Evolutionary conservation across 257 asterid genomes (phyloP).

Genomic region (Fraxinus anomala): DNA sequence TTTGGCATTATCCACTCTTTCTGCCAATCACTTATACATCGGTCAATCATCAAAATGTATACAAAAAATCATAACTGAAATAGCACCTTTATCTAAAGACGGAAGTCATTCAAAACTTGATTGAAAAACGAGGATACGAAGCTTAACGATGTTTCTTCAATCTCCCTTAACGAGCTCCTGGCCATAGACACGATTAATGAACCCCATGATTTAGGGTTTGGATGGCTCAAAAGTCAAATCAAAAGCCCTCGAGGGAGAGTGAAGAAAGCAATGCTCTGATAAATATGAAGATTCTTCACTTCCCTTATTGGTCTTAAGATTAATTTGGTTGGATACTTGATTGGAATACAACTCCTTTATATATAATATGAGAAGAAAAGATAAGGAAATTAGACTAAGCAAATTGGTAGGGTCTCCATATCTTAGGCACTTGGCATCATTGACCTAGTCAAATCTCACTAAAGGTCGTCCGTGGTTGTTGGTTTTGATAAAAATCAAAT

Average conservation of each 20-base stretch:
- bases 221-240: slow-evolving; percentile 3
- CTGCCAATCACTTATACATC: neutral
- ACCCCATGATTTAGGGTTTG: too few relatives aligned
- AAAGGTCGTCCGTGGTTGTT: neutral
- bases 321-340: slow-evolving; percentile 18
- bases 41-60: too few relatives aligned
- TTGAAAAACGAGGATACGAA: neutral
- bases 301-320: slow-evolving; percentile 15
- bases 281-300: neutral
- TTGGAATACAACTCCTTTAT: slow-evolving; percentile 31
- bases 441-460: neutral
- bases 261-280: slow-evolving; percentile 34
- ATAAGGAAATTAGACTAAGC: too few relatives aligned
- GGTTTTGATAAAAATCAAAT: too few relatives aligned
- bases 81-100: neutral
- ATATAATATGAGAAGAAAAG: slow-evolving; percentile 21
- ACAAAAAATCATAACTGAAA: neutral
- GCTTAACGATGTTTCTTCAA: slow-evolving; percentile 25
- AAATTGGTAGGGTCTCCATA: slow-evolving; percentile 26
- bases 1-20: slow-evolving; percentile 12
- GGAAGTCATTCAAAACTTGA: too few relatives aligned
- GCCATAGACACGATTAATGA: slow-evolving; percentile 8
- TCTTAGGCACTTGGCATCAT: slow-evolving; percentile 19
- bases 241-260: slow-evolving; percentile 48
- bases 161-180: slow-evolving; percentile 36